A percentile compares a stretch with the other conserved stretches of the same genome.
Conservation (phyloP, 495 filamentous ascomycete genomes). For the Letharia columbiana region DNA sequence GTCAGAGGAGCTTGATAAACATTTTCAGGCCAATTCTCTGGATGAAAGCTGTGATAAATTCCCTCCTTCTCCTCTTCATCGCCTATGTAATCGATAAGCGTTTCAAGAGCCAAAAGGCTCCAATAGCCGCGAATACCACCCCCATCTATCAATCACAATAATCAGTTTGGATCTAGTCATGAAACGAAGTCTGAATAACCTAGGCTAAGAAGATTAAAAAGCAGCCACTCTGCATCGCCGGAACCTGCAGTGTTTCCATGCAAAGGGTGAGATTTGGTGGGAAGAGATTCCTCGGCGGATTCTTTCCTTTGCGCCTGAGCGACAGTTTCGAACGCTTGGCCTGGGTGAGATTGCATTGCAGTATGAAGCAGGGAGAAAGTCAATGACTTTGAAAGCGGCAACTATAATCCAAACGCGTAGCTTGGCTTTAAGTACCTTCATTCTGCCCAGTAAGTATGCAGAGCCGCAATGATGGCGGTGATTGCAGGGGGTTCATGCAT, state of each 20-base stretch:
- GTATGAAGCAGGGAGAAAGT: not conserved
- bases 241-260: not conserved
- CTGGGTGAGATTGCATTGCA: not conserved
- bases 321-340: not conserved
- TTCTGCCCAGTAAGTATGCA: not conserved
- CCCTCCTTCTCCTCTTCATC: conserved; percentile 7
- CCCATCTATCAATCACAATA: conserved; percentile 13
- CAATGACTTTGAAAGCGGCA: not conserved
- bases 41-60: conserved; percentile 19
- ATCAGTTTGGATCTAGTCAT: not conserved
- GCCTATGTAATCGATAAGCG: conserved; percentile 20
- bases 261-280: not conserved
- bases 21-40: conserved; percentile 13
- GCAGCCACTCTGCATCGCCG: not conserved
- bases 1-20: conserved; percentile 17
- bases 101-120: conserved; percentile 19
- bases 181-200: not conserved
- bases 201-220: not conserved
- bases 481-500: not conserved
- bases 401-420: not conserved
- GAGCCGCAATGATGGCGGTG: not conserved
- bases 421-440: not conserved
- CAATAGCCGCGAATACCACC: conserved; percentile 23
- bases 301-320: not conserved
- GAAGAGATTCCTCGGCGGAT: not conserved